Conservation (phyloP, 805 yeast species). For the Grigorovia humatica region DNA sequence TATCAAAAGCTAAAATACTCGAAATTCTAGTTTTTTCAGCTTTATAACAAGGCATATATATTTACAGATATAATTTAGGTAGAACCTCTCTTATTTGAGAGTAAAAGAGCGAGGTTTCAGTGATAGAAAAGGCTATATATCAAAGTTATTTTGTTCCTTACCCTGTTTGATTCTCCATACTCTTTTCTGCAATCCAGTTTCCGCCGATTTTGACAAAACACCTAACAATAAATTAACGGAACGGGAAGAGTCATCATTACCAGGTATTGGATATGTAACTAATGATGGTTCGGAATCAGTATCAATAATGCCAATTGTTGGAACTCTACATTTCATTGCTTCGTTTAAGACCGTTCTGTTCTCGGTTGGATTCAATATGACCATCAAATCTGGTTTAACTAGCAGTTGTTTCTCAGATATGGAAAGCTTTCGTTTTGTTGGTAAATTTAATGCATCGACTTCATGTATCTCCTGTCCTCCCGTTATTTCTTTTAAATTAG, state of each 20-base stretch:
- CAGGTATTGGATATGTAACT: constrained; percentile 91
- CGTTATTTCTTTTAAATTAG: constrained; percentile 65
- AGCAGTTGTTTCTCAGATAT: constrained; percentile 41
- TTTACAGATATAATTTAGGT: too few relatives aligned
- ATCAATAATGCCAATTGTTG: constrained; percentile 89
- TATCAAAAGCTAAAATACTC: too few relatives aligned
- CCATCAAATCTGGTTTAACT: constrained; percentile 81
- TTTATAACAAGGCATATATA: too few relatives aligned
- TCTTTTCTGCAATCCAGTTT: constrained; percentile 59
- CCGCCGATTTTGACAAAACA: constrained; percentile 76
- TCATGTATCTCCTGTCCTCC: constrained; percentile 55
- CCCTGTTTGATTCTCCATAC: constrained; percentile 14
- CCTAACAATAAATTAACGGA: constrained; percentile 74
- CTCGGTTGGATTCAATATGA: constrained; percentile 79
- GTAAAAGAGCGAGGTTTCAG: too few relatives aligned
- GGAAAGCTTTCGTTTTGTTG: constrained; percentile 50
- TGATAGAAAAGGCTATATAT: background rate
- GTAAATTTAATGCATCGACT: constrained; percentile 61
- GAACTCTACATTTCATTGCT: constrained; percentile 72
- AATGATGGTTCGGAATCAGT: constrained; percentile 86
- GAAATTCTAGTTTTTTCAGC: too few relatives aligned
- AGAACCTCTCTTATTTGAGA: too few relatives aligned
- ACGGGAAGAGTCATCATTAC: constrained; percentile 85
- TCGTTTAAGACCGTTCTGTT: constrained; percentile 72
- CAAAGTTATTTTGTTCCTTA: background rate